Evolutionary conservation across 2,329 filamentous ascomycete genomes (phyloP).

Genomic region (Fusarium sp.): DNA sequence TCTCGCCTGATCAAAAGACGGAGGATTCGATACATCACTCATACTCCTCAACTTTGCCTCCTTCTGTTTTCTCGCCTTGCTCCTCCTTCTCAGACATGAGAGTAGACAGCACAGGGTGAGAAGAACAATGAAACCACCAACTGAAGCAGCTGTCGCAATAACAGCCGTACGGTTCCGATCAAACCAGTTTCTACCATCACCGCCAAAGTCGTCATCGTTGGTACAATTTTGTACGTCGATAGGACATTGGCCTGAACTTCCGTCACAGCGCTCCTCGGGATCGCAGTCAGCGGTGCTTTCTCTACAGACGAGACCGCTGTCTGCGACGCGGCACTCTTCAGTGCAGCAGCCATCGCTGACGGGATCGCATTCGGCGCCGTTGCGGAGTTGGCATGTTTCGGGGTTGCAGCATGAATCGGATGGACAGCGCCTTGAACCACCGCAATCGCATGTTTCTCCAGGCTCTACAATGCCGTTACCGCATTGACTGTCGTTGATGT

Average conservation of each 20-base stretch:
- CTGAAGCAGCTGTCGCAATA: conserved; percentile 20
- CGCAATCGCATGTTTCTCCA: conserved; percentile 30
- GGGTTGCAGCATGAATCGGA: conserved; percentile 26
- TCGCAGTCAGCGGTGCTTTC: conserved; percentile 19
- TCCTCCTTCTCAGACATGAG: conserved; percentile 14
- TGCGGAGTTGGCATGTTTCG: conserved; percentile 15
- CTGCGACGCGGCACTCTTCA: conserved; percentile 16
- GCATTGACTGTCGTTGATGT: conserved; percentile 81
- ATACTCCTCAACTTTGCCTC: neutral
- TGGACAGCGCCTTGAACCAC: conserved; percentile 4
- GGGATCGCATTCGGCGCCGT: conserved; percentile 24
- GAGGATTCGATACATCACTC: neutral
- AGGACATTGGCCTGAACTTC: conserved; percentile 16
- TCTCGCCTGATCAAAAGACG: neutral
- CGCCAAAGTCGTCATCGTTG: neutral
- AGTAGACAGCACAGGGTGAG: neutral
- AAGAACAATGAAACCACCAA: conserved; percentile 18
- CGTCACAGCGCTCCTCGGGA: conserved; percentile 25
- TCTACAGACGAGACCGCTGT: conserved; percentile 8
- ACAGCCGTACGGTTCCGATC: conserved; percentile 32
- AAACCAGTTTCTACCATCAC: conserved; percentile 13
- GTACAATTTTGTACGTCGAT: conserved; percentile 19
- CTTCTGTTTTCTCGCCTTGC: neutral
- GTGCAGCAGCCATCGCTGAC: conserved; percentile 20
- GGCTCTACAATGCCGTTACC: conserved; percentile 70